These are phyloP conservation scores for Erodium maritimum DNA, from an alignment of 345 rosid genomes.

Conservation along the genomic window DNA sequence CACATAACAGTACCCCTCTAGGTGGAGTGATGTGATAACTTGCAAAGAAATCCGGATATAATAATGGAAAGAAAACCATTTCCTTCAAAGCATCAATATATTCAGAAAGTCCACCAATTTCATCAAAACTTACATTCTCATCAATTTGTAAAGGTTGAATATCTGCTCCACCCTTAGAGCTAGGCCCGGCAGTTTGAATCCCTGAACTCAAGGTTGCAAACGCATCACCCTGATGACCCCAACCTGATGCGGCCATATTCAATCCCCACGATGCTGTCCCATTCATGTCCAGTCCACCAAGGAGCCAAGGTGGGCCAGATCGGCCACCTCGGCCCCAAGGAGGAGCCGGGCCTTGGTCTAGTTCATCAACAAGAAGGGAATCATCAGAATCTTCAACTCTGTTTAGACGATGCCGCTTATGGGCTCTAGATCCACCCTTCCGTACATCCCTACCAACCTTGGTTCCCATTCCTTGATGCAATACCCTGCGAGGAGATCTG, in stretches of 20 bases:
- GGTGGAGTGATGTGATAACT: constrained; percentile 96
- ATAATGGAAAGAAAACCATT: constrained; percentile 96
- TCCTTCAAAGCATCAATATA: constrained; percentile 95
- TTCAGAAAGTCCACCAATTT: constrained; percentile 91
- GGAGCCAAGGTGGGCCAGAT: constrained; percentile 96
- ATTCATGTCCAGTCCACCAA: constrained; percentile 88
- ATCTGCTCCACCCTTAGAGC: constrained; percentile 99
- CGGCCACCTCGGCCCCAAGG: constrained; percentile 96
- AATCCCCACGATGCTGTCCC: constrained; percentile 75
- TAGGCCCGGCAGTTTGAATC: constrained; percentile 98
- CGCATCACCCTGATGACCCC: constrained; percentile 97
- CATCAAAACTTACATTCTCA: constrained; percentile 84
- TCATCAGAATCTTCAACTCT: constrained; percentile 98
- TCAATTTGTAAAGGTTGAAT: constrained; percentile 98
- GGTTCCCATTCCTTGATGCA: constrained; percentile 94
- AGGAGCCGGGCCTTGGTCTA: constrained; percentile 92
- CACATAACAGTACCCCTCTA: constrained; percentile 93
- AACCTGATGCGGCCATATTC: constrained; percentile 96
- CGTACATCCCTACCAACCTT: constrained; percentile 80
- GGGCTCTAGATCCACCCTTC: constrained; percentile 89
- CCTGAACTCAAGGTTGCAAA: constrained; percentile 66
- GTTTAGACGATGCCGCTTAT: constrained; percentile 71
- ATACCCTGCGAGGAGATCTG: constrained; percentile 83
- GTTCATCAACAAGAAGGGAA: constrained; percentile 98
- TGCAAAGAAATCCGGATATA: constrained; percentile 96